Evolutionary conservation across 768 basidiomycete species (phyloP).

Genomic region (Sistotremastrum suecicum): DNA sequence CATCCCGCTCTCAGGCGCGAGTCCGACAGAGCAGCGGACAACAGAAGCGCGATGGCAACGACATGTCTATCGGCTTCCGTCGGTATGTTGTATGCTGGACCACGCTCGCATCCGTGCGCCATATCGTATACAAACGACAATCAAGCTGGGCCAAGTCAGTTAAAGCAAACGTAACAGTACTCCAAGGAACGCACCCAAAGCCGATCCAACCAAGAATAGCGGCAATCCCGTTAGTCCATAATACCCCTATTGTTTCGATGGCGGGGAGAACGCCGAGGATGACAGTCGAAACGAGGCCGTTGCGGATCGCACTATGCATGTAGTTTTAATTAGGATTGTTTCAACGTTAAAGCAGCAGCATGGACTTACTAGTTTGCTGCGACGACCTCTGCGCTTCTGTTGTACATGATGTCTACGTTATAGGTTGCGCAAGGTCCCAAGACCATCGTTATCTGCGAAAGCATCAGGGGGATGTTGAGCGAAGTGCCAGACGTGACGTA

Average conservation of each 20-base stretch:
- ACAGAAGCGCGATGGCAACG: too few relatives aligned
- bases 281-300: constrained; percentile 26
- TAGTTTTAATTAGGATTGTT: not conserved
- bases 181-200: constrained; percentile 29
- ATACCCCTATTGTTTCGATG: constrained; percentile 38
- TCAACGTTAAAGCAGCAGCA: not conserved
- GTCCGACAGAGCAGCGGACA: too few relatives aligned
- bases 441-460: constrained; percentile 36
- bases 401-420: constrained; percentile 43
- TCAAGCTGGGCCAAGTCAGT: too few relatives aligned
- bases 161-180: too few relatives aligned
- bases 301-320: constrained; percentile 30
- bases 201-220: constrained; percentile 36
- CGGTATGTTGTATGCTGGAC: too few relatives aligned
- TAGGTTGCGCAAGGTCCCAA: constrained; percentile 44
- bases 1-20: too few relatives aligned
- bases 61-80: too few relatives aligned
- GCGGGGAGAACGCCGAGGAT: constrained; percentile 38
- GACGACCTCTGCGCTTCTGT: constrained; percentile 47
- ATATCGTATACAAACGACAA: too few relatives aligned
- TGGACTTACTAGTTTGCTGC: constrained; percentile 38
- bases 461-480: not conserved
- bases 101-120: too few relatives aligned
- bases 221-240: constrained; percentile 30
- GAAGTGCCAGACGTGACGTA: constrained; percentile 16